Evolutionary conservation across 306 rosid genomes (phyloP), one percentile per base, ranked within the genome.

Genomic region (Phaseolus lunatus): DNA sequence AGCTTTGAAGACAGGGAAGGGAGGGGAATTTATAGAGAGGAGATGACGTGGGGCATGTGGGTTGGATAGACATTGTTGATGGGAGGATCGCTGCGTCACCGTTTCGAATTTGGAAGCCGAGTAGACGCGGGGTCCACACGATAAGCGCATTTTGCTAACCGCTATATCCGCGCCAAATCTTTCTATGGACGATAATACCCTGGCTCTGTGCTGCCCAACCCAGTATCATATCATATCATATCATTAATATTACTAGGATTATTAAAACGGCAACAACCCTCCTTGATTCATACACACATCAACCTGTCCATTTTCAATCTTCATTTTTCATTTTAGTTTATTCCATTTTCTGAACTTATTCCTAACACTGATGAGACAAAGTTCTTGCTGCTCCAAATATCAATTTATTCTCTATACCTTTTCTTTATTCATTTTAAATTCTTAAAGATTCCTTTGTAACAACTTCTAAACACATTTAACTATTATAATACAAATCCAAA

Each of bases 41-140:
- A 5, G 61, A 19, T 16, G 70, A 62, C 61, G 81, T 63, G 84
- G 61, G 26, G 0, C 24, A 22, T 27, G 48, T 35, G 52, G 54
- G 47, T 82, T 81, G 84, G 85, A 63, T 63, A 59, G 45, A 10
- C 26, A 78, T 57, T 2, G 45, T 3, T 33, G 24, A 62, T 13
- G 68, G 9, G 5, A 22, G 10, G 14, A 19, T 8, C 3, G 79
- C 18, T 65, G 83, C 79, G 37, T 78, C 83, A 77, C 67, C 75
- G 27, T 54, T 54, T 63, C 15, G 9, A 59, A n/a, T 26, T 12
- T 72, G 76, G 15, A 67, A 77, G 33, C 80, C 76, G 72, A 83
- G 80, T 83, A 78, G 68, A 72, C 14, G 20, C 0, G 68, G 83
- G 86, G 29, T 39, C 86, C 45, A 58, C 73, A 24, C 5, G 2